Evolutionary conservation across 2,329 filamentous ascomycete species (phyloP).

Genomic region (Trichothecium roseum): DNA sequence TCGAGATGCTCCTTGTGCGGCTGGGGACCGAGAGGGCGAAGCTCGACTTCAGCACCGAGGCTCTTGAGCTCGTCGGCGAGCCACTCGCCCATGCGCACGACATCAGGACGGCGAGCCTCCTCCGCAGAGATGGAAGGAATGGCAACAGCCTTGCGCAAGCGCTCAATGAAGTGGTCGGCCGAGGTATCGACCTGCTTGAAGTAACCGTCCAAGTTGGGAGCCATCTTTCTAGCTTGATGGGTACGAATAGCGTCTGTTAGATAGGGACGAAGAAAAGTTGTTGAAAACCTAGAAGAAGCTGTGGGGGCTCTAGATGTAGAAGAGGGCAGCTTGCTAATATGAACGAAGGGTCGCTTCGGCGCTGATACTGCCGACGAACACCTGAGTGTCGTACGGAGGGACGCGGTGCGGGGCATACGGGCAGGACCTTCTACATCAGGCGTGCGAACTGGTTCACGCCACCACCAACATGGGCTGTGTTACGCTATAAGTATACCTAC

Average conservation of each 20-base stretch:
- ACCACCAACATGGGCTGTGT: no score
- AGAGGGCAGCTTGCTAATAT: background rate
- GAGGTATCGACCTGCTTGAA: slow-evolving; percentile 85
- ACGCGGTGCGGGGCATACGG: slow-evolving; percentile 35
- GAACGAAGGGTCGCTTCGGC: slow-evolving; percentile 10
- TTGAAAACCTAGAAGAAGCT: slow-evolving; percentile 1
- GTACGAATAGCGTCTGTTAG: slow-evolving; percentile 41
- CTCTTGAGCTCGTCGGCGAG: slow-evolving; percentile 72
- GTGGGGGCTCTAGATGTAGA: no score
- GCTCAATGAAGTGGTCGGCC: slow-evolving; percentile 75
- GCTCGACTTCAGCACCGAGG: slow-evolving; percentile 79
- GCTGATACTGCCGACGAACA: background rate
- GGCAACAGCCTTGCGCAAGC: slow-evolving; percentile 82
- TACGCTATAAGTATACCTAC: no score
- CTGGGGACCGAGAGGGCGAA: slow-evolving; percentile 82
- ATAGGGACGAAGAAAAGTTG: slow-evolving; percentile 27
- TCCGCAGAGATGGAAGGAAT: slow-evolving; percentile 95
- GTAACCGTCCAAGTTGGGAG: slow-evolving; percentile 80
- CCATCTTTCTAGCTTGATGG: slow-evolving; percentile 68
- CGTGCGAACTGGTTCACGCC: background rate
- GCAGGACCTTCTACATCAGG: slow-evolving; percentile 9
- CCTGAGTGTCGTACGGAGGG: slow-evolving; percentile 1
- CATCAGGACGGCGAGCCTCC: slow-evolving; percentile 78
- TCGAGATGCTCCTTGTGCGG: slow-evolving; percentile 83
- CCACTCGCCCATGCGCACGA: slow-evolving; percentile 92